Evolutionary conservation across 352 stramenopile species (phyloP).

Genomic region (Halophytophthora batemanensis): DNA sequence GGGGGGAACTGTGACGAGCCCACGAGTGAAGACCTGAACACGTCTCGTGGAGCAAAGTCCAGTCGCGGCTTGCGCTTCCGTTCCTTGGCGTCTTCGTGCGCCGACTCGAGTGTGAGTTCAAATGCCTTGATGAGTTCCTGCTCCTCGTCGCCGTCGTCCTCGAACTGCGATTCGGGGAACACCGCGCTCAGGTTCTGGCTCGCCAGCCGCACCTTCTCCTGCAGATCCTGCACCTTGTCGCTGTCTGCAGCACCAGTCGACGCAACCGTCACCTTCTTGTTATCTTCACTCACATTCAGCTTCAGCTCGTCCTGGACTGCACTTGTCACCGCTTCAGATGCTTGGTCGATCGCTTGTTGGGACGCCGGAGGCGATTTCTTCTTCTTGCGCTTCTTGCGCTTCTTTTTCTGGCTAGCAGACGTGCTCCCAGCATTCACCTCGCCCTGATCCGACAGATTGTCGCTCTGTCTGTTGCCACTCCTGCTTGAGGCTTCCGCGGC

Average conservation of each 20-base stretch:
- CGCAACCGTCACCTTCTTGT: constrained; percentile 10
- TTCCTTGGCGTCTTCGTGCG: constrained; percentile 57
- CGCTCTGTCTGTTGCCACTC: constrained; percentile 24
- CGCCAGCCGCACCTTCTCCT: constrained; percentile 65
- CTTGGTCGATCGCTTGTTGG: constrained; percentile 11
- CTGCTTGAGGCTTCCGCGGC: constrained; percentile 13
- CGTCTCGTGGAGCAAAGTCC: constrained; percentile 66
- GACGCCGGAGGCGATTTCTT: constrained; percentile 45
- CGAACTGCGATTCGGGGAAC: constrained; percentile 78
- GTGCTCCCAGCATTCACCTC: constrained; percentile 20
- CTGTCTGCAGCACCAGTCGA: constrained; percentile 3
- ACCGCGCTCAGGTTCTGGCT: constrained; percentile 72
- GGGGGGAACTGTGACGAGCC: constrained; percentile 29
- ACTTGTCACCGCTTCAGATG: constrained; percentile 5
- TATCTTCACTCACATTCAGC: constrained; percentile 24
- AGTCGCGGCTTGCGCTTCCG: constrained; percentile 55
- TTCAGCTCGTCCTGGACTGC: constrained; percentile 9
- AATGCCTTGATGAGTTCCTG: constrained; percentile 78
- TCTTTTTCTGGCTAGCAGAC: constrained; percentile 40
- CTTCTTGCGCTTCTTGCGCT: constrained; percentile 75
- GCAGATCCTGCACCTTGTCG: constrained; percentile 24
- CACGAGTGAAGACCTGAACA: constrained; percentile 60
- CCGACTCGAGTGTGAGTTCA: constrained; percentile 69
- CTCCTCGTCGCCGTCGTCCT: constrained; percentile 78
- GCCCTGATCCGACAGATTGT: constrained; percentile 24